Base-by-base conservation (phyloP, 345 rosid genomes). In the Lepidium sativum region DNA sequence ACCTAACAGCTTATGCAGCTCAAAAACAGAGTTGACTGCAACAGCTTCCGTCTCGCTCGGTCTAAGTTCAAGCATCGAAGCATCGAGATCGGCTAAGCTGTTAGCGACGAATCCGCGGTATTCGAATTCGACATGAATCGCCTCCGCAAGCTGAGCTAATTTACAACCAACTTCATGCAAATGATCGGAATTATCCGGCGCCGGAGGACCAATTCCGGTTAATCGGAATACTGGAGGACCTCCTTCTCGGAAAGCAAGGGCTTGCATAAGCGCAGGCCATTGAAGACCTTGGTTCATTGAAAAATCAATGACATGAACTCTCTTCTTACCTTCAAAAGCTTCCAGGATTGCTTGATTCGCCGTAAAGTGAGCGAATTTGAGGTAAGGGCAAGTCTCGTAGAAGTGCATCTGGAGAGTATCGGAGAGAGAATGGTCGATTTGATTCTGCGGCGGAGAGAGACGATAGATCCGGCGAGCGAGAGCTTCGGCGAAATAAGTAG, bases 221-320 rank as follows among this genome's bases (percentile, higher is more conserved):
- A 90, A 69, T 50, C 95, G 80, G 53, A 90, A 87, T 37, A 75
- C 49, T 0, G 95, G 97, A 4, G 97, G 88, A 1, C 92, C 97
- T 1, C 90, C 95, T 10, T 15, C 97, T 49, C 7, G 73, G 18
- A 10, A 73, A 63, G 97, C 95, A 2, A 90, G 75, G 6, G 97
- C 97, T 55, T 87, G 95, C 88, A 90, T 84, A 47, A 90, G 75
- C 5, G 90, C 95, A 3, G 97, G 92, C 97, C 95, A 90, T 72
- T 90, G 97, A 73, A 85, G 78, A 3, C 97, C 95, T 41, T 85
- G 88, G 34, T 84, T 87, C 80, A 89, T 83, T 2, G 86, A 77
- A 42, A 90, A 90, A 71, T 90, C 92, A 13, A 90, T 82, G 3
- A 87, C 92, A 41, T 87, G 97, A 3, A 88, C 96, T 0, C 87